phyloP scores from a whole-genome alignment of 768 basidiomycete species.

The Termitomyces sp. region DNA sequence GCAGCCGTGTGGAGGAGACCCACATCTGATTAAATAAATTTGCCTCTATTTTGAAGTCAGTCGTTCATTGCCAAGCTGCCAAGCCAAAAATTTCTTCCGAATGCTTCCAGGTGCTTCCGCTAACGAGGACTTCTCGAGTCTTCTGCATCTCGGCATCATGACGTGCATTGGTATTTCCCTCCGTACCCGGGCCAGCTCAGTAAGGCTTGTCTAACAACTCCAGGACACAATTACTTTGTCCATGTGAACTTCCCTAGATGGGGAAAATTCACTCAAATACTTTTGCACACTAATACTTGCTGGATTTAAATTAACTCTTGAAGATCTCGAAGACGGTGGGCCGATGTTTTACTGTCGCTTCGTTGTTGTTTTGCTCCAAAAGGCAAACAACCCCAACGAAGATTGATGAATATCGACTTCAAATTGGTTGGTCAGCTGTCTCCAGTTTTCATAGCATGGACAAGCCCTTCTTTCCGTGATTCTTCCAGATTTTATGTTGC shows the following conservation, averaged over 20 bases:
- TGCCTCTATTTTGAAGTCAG: background rate
- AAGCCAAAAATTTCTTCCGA: constrained; percentile 2
- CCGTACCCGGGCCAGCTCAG: background rate
- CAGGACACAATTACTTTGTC: too few species aligned
- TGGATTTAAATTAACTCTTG: background rate
- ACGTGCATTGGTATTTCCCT: background rate
- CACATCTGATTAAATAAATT: background rate
- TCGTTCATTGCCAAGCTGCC: constrained; percentile 9
- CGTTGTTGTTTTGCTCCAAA: background rate
- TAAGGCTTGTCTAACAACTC: background rate
- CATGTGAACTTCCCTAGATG: too few species aligned
- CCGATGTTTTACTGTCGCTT: background rate
- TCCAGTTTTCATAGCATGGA: background rate
- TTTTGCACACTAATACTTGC: too few species aligned
- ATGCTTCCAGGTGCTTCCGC: background rate
- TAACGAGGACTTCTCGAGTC: background rate
- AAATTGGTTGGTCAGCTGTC: constrained; percentile 5
- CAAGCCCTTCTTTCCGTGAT: constrained; percentile 2
- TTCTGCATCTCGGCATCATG: background rate
- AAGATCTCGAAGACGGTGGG: background rate
- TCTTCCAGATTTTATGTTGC: constrained; percentile 12
- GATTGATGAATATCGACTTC: background rate
- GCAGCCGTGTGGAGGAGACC: background rate
- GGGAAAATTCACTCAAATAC: background rate
- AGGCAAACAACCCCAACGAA: background rate